phyloP scores from a whole-genome alignment of 352 stramenopile genomes.

The Thalassiosira exigua region DNA sequence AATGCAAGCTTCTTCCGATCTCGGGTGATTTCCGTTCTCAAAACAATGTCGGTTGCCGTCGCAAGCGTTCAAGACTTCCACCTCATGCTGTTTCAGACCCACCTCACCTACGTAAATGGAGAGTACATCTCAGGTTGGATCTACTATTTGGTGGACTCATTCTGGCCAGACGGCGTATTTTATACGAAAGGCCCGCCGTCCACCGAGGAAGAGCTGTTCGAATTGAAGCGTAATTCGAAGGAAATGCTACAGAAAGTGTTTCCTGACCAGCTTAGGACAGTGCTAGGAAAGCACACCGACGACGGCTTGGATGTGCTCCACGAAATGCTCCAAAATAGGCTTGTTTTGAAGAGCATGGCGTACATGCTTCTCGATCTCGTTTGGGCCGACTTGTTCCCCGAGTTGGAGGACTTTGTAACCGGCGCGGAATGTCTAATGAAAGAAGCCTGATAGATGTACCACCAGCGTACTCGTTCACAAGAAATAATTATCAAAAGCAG shows the following conservation, averaged over 20 bases:
- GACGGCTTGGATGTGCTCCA: constrained; percentile 82
- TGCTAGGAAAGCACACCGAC: constrained; percentile 80
- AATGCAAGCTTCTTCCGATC: constrained; percentile 84
- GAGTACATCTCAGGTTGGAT: constrained; percentile 75
- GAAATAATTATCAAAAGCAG: too few relatives aligned
- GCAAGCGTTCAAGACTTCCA: constrained; percentile 79
- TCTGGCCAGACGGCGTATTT: constrained; percentile 84
- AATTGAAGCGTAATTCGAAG: constrained; percentile 59
- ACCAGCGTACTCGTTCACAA: too few relatives aligned
- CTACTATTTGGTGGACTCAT: constrained; percentile 67
- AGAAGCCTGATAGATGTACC: constrained; percentile 34
- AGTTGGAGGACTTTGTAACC: constrained; percentile 78
- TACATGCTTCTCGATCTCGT: constrained; percentile 82
- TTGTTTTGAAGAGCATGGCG: constrained; percentile 83
- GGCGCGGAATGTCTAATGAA: constrained; percentile 70
- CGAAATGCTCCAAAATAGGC: constrained; percentile 85
- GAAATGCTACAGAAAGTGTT: constrained; percentile 71
- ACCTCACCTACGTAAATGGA: constrained; percentile 77
- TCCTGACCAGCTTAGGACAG: constrained; percentile 75
- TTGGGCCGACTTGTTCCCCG: constrained; percentile 81
- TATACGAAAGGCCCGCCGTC: constrained; percentile 55
- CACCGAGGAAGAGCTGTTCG: constrained; percentile 62
- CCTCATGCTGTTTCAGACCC: constrained; percentile 72
- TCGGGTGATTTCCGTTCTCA: constrained; percentile 79
- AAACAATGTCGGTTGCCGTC: constrained; percentile 82